phyloP scores from a whole-genome alignment of 2,329 filamentous ascomycete species.

The Fusarium abutilonis region DNA sequence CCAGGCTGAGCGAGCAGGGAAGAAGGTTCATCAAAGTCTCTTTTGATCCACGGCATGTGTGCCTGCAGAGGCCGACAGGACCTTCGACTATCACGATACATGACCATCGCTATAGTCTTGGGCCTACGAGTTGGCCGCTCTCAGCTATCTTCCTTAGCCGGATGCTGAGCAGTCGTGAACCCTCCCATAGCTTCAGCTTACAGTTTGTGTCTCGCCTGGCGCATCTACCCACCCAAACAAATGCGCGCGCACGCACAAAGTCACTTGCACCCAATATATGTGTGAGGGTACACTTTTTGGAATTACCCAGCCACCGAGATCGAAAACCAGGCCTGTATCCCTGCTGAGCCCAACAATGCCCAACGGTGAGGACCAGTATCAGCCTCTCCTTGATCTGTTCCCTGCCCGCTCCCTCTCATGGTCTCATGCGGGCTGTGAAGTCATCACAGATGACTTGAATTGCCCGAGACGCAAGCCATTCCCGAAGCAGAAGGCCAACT shows the following conservation, averaged over 20 bases:
- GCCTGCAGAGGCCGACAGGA: constrained; percentile 12
- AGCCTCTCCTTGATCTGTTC: constrained; percentile 10
- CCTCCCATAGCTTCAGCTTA: constrained; percentile 28
- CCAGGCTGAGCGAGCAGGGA: constrained; percentile 30
- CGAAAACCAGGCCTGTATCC: constrained; percentile 31
- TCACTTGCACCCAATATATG: constrained; percentile 32
- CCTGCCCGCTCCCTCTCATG: constrained; percentile 32
- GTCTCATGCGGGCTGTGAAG: constrained; percentile 45
- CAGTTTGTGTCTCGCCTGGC: constrained; percentile 30
- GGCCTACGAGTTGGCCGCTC: constrained; percentile 33
- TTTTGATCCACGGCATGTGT: constrained; percentile 27
- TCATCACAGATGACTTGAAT: constrained; percentile 43
- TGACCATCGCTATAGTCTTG: constrained; percentile 18
- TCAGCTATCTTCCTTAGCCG: constrained; percentile 26
- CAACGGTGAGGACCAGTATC: constrained; percentile 29
- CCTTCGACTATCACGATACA: constrained; percentile 17
- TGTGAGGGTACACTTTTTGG: constrained; percentile 33
- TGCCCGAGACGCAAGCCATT: constrained; percentile 45
- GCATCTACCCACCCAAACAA: constrained; percentile 35
- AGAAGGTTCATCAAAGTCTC: constrained; percentile 12
- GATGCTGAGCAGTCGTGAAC: constrained; percentile 31
- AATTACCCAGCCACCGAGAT: constrained; percentile 36
- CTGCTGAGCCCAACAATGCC: constrained; percentile 44
- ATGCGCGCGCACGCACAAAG: constrained; percentile 21
- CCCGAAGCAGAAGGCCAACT: constrained; percentile 49